Evolutionary conservation across 2,329 filamentous ascomycete species (phyloP), one percentile per base, ranked within the genome.

Genomic region (Cyphellophora europaea): DNA sequence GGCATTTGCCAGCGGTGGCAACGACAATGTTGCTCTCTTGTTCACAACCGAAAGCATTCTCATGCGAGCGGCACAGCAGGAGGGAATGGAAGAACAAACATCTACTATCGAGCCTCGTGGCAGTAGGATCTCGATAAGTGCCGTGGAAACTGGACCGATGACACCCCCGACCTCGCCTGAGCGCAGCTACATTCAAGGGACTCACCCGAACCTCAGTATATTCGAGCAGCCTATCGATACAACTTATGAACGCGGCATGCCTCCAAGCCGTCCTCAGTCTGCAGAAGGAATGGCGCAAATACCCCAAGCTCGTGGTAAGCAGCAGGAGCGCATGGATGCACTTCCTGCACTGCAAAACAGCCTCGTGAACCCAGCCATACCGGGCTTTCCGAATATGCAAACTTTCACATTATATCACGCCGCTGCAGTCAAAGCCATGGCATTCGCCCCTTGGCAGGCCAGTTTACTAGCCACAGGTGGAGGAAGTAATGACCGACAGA

Each of bases 381-480:
- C 33, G 16, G 44, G 44, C 12, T 19, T 40, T 6, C n/a, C 27
- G 11, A 39, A 42, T 5, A 62, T 67, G 18, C 76, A 82, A 50
- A 79, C 72, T 49, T 77, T 93, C 55, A 72, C 72, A 19, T 91
- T 86, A 74, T 58, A 67, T 8, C 86, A 98, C 55, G 76, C 76
- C 16, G 89, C 89, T 1, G 91, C 91, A 2, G 83, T 96, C 47
- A 98, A 98, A 59, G 91, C 91, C 19, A 91, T 96, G 48, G 87
- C 91, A 2, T 96, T 96, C 59, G 93, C 89, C 44, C 89, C 91
- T 0, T 98, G 88, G 89, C 82, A 89, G 37, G 75, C 82, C 15
- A 82, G 81, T 3, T 70, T 98, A 4, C 61, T 98, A 25, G 91
- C 91, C 11, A 93, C 89, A 1, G 87, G 91, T 3, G 89, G 91